These are phyloP conservation scores for Atkinsonella hypoxylon DNA, from an alignment of 2,329 filamentous ascomycete genomes.

Conservation along the genomic window DNA sequence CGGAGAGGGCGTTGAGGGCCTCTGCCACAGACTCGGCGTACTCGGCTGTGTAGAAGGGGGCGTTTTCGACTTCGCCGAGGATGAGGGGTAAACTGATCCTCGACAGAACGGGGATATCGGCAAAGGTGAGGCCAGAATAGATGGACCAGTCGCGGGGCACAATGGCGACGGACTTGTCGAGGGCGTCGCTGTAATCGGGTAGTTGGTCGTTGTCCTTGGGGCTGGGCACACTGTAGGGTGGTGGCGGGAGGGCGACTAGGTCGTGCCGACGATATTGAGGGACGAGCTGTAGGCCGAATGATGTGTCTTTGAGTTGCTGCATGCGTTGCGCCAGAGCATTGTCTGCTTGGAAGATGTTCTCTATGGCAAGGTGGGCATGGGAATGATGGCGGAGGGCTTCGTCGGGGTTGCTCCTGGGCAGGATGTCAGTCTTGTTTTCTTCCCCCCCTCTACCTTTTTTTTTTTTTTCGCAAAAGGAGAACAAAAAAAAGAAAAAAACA, in stretches of 20 bases:
- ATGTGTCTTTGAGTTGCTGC: slow-evolving; percentile 7
- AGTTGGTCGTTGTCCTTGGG: slow-evolving; percentile 3
- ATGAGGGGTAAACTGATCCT: slow-evolving; percentile 10
- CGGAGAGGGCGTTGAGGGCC: slow-evolving; percentile 4
- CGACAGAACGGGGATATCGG: slow-evolving; percentile 7
- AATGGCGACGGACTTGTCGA: slow-evolving; percentile 12
- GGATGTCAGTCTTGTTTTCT: not conserved
- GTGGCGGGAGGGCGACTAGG: slow-evolving; percentile 5
- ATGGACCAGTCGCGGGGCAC: slow-evolving; percentile 7
- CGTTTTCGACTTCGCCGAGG: slow-evolving; percentile 8
- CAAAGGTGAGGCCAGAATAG: slow-evolving; percentile 10
- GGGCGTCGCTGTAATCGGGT: slow-evolving; percentile 11
- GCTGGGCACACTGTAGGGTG: slow-evolving; percentile 7
- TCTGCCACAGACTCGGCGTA: slow-evolving; percentile 6
- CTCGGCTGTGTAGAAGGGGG: slow-evolving; percentile 7
- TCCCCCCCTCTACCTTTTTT: not conserved
- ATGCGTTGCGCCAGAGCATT: slow-evolving; percentile 7
- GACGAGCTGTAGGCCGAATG: slow-evolving; percentile 6
- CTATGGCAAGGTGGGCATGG: slow-evolving; percentile 5
- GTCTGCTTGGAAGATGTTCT: slow-evolving; percentile 9
- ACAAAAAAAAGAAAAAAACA: no score
- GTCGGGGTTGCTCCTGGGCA: slow-evolving; percentile 5
- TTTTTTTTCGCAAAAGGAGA: no score
- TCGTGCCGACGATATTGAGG: slow-evolving; percentile 3
- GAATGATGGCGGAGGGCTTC: slow-evolving; percentile 7